phyloP scores from a whole-genome alignment of 1,284 basidiomycete species.

The Amylostereum areolatum region DNA sequence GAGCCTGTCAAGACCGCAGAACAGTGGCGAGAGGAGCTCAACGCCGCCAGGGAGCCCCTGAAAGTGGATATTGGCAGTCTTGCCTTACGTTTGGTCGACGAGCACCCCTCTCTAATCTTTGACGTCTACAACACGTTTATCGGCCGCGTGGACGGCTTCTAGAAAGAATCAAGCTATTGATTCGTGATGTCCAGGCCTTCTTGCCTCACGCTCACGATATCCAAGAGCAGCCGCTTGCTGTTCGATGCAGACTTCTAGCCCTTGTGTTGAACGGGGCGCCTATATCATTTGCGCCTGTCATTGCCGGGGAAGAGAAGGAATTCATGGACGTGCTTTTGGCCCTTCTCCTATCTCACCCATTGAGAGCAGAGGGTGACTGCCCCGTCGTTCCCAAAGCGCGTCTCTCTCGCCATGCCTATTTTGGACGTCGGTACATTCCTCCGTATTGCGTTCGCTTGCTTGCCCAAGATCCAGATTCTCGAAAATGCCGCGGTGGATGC shows the following conservation, averaged over 20 bases:
- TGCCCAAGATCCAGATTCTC: too few relatives aligned
- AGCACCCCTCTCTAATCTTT: slow-evolving; percentile 84
- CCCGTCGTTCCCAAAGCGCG: too few relatives aligned
- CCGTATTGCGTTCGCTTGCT: too few relatives aligned
- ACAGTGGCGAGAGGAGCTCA: slow-evolving; percentile 28
- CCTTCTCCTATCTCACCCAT: slow-evolving; percentile 61
- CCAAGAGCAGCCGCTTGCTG: slow-evolving; percentile 69
- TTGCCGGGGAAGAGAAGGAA: slow-evolving; percentile 37
- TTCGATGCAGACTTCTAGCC: slow-evolving; percentile 82
- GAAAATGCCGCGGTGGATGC: too few relatives aligned
- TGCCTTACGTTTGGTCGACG: slow-evolving; percentile 79
- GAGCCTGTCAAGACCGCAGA: background rate
- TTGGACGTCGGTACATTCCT: too few relatives aligned
- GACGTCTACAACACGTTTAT: slow-evolving; percentile 82
- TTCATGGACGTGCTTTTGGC: slow-evolving; percentile 64
- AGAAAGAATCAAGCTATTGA: slow-evolving; percentile 57
- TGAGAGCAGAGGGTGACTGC: too few relatives aligned
- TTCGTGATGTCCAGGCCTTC: slow-evolving; percentile 70
- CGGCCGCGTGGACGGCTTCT: slow-evolving; percentile 52
- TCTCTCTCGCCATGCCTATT: too few relatives aligned
- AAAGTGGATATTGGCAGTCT: slow-evolving; percentile 61
- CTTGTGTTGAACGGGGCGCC: slow-evolving; percentile 76
- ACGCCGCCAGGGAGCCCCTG: slow-evolving; percentile 61
- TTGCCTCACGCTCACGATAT: slow-evolving; percentile 59
- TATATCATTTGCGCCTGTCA: slow-evolving; percentile 40